phyloP scores from a whole-genome alignment of 345 rosid genomes.

The Schrenkiella parvula region DNA sequence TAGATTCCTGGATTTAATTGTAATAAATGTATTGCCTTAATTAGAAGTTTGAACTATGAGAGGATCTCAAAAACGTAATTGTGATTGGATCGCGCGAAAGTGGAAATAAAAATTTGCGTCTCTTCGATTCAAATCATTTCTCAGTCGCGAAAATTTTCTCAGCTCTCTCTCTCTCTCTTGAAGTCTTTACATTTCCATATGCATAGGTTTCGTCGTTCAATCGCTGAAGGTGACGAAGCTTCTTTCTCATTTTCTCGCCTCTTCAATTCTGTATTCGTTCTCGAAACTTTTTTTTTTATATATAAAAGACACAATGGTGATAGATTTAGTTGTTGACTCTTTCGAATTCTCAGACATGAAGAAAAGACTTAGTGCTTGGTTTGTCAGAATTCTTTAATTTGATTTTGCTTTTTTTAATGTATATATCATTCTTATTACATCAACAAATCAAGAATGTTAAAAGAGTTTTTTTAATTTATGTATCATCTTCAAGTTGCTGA shows the following conservation, averaged over 20 bases:
- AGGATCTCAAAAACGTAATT: not conserved
- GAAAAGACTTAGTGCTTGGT: conserved; percentile 27
- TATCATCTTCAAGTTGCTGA: conserved; percentile 14
- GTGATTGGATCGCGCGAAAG: not conserved
- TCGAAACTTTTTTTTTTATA: no score
- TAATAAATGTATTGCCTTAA: conserved; percentile 1
- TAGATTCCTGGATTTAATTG: not conserved
- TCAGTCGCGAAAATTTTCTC: not conserved
- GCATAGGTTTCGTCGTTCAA: conserved; percentile 8
- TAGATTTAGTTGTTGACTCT: conserved; percentile 25
- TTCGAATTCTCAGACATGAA: not conserved
- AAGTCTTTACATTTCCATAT: not conserved
- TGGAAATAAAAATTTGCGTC: not conserved
- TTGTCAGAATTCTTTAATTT: conserved; percentile 12
- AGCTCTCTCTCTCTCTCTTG: not conserved
- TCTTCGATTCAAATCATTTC: not conserved
- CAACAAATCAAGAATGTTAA: conserved; percentile 12
- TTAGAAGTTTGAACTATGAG: not conserved
- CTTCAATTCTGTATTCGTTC: not conserved
- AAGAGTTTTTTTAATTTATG: not conserved
- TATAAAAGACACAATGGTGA: no score
- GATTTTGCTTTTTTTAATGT: not conserved
- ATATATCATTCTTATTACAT: conserved; percentile 5
- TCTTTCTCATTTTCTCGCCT: not conserved
- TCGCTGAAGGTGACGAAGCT: conserved; percentile 13